Base-by-base conservation (phyloP, 768 basidiomycete species). In the Amanita rimosa region DNA sequence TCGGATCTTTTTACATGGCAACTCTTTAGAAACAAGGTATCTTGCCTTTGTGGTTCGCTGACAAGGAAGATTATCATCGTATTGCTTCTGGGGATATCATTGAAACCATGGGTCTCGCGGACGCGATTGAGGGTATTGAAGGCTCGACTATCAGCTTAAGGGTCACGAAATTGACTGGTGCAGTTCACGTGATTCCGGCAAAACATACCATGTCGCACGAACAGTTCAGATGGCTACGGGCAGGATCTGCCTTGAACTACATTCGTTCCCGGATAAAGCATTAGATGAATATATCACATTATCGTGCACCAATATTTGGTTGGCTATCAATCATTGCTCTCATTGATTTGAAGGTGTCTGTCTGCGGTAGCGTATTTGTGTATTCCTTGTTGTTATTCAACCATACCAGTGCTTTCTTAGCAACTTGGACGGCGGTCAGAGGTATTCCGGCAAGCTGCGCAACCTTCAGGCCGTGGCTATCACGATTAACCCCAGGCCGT, bases 391-490 rank as follows among this genome's bases (percentile, higher is more conserved):
- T 37, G 6, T 53, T 49, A 46, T 66, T 69, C 34, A 76, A 50
- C 59, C 62, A 61, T 7, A 55, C 45, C 9, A 89, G 63, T 3
- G 77, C 74, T 6, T 73, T 64, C n/a, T 64, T 63, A 0, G 89
- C 90, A 13, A 88, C 69, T 3, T 62, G 57, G 50, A 93, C 63
- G 1, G 76, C 82, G 6, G 71, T 60, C 7, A 67, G 52, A 0
- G 92, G 93, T 68, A 96, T 77, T 9, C 91, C 89, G 14, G 91
- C 93, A 10, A 95, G 64, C 40, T 83, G 77, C 8, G 94, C 94
- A 24, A 94, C 90, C 60, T 89, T 90, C 47, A 96, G 64, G 0
- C 88, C 94, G 59, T 96, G 94, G 45, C 92, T 94, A 55, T 94
- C 78, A 48, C 82, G 75, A 62, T 94, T 97, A 46, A 97, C 79